Conservation (phyloP, 352 stramenopile species). For the Globisporangium paddicum region DNA sequence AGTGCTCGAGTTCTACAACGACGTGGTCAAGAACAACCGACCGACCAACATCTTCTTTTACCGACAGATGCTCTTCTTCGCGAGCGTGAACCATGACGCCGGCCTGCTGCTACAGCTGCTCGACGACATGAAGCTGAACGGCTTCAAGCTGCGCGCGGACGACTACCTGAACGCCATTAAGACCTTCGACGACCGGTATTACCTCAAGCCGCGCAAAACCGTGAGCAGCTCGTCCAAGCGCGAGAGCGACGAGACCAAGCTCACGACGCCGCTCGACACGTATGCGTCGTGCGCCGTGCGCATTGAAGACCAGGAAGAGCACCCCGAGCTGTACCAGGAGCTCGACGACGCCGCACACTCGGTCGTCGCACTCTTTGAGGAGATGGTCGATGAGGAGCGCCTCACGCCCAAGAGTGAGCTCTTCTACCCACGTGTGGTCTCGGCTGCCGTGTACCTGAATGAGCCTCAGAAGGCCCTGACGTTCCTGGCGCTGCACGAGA, state of each 20-base stretch:
- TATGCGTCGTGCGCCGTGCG: constrained; percentile 42
- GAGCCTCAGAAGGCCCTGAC: constrained; percentile 42
- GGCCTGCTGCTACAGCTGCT: constrained; percentile 32
- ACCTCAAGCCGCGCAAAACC: constrained; percentile 11
- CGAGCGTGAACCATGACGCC: constrained; percentile 23
- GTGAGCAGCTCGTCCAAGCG: constrained; percentile 9
- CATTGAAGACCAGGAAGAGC: constrained; percentile 31
- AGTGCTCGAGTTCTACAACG: constrained; percentile 42
- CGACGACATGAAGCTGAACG: constrained; percentile 66
- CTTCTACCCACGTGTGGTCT: constrained; percentile 49
- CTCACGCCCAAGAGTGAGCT: constrained; percentile 23
- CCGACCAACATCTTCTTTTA: constrained; percentile 65
- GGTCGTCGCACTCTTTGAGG: constrained; percentile 51
- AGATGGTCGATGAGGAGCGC: constrained; percentile 52
- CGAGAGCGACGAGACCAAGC: constrained; percentile 3
- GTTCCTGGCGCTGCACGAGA: constrained; percentile 29
- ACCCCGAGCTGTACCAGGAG: constrained; percentile 38
- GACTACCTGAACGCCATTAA: constrained; percentile 53
- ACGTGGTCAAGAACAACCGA: constrained; percentile 29
- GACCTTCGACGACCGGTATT: constrained; percentile 47
- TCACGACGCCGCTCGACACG: constrained; percentile 32
- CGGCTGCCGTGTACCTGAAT: constrained; percentile 42
- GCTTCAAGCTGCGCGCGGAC: constrained; percentile 45
- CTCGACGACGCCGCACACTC: constrained; percentile 24
- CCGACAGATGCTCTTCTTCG: constrained; percentile 43